These are phyloP conservation scores for Anacardium occidentale DNA, from an alignment of 345 rosid species.

Conservation along the genomic window DNA sequence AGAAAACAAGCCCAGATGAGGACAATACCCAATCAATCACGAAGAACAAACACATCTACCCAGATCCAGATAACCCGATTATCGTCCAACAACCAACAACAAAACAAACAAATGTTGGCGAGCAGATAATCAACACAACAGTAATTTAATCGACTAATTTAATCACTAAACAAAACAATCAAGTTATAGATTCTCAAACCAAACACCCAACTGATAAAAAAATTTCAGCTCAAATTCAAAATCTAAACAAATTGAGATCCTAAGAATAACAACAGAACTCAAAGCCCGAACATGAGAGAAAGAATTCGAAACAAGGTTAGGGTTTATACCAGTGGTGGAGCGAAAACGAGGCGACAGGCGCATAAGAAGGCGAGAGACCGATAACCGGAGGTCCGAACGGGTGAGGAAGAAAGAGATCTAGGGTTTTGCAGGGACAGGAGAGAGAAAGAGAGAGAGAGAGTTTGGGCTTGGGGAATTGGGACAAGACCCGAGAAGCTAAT, in stretches of 20 bases:
- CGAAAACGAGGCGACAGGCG: constrained; percentile 3
- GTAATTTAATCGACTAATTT: background rate
- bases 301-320: background rate
- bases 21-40: background rate
- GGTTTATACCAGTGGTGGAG: constrained; percentile 15
- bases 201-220: background rate
- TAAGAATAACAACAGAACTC: too few species aligned
- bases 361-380: constrained; percentile 18
- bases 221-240: background rate
- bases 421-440: constrained; percentile 37
- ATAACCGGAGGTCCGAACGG: constrained; percentile 9
- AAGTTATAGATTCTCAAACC: background rate
- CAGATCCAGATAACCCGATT: constrained; percentile 2
- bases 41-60: constrained; percentile 2
- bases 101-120: background rate
- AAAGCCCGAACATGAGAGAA: background rate
- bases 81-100: background rate
- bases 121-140: background rate
- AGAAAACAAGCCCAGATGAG: constrained; percentile 17
- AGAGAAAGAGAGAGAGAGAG: too few species aligned
- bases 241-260: background rate
- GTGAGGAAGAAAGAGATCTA: constrained; percentile 25
- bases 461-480: constrained; percentile 48
- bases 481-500: constrained; percentile 41
- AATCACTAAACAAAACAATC: background rate